Conservation (phyloP, 2,329 filamentous ascomycete genomes). For the Neofusicoccum kwambonambiense region DNA sequence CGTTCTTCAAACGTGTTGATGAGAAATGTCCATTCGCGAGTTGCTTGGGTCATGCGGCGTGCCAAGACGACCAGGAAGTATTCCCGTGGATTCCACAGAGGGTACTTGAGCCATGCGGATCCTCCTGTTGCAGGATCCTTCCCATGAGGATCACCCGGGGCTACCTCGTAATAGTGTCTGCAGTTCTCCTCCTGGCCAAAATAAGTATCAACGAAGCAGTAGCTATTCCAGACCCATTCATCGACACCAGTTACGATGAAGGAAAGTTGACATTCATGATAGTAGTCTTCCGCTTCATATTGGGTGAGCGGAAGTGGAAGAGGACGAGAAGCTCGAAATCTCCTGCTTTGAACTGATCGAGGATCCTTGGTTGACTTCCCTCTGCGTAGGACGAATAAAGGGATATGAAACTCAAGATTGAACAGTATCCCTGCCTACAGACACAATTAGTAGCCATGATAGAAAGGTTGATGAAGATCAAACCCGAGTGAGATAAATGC, state of each 20-base stretch:
- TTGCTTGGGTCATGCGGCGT: slow-evolving; percentile 9
- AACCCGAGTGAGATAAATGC: too few relatives aligned
- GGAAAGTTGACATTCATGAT: not conserved
- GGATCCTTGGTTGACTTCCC: not conserved
- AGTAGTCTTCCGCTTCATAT: not conserved
- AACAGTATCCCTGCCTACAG: too few relatives aligned
- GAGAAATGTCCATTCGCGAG: slow-evolving; percentile 11
- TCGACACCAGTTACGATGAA: not conserved
- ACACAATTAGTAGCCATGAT: too few relatives aligned
- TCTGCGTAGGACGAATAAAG: too few relatives aligned
- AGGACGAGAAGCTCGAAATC: not conserved
- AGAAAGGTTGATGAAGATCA: too few relatives aligned
- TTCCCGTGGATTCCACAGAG: slow-evolving; percentile 12
- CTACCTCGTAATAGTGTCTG: not conserved
- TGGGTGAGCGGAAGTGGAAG: not conserved
- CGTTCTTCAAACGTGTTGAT: slow-evolving; percentile 8
- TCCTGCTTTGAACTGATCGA: not conserved
- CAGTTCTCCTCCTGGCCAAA: not conserved
- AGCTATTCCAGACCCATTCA: not conserved
- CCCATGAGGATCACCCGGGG: not conserved
- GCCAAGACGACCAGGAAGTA: slow-evolving; percentile 3
- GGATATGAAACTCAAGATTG: too few relatives aligned
- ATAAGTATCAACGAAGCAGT: not conserved
- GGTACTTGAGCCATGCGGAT: not conserved
- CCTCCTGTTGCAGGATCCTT: not conserved